These are phyloP conservation scores for Backusella tarrabulga DNA, from an alignment of 192 early-diverging fungal species.

Conservation along the genomic window DNA sequence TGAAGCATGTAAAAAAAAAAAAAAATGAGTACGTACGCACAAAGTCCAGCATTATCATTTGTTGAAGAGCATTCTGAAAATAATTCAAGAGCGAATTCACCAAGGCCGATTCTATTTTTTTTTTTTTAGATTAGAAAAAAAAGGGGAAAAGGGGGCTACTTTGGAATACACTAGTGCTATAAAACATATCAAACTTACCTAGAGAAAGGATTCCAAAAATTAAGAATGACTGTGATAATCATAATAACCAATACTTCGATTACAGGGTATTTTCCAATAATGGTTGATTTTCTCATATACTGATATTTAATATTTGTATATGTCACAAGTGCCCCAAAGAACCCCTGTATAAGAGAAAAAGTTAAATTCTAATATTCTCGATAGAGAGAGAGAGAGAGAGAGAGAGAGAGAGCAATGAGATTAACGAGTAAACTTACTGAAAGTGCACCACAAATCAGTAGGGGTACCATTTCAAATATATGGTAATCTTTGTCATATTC, in stretches of 20 bases:
- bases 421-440: conserved; percentile 49
- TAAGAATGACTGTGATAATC: conserved; percentile 64
- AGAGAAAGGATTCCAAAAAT: conserved; percentile 82
- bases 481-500: conserved; percentile 89
- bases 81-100: conserved; percentile 80
- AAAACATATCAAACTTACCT: conserved; percentile 42
- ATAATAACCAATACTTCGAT: conserved; percentile 72
- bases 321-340: conserved; percentile 82
- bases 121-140: neutral
- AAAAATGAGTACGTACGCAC: conserved; percentile 42
- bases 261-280: conserved; percentile 68
- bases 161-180: neutral
- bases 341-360: conserved; percentile 52
- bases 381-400: neutral
- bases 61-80: conserved; percentile 81
- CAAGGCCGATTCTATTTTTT: conserved; percentile 64
- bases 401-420: too few species aligned
- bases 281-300: conserved; percentile 69
- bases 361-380: neutral
- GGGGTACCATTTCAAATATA: conserved; percentile 87
- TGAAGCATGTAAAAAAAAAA: neutral
- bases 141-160: neutral
- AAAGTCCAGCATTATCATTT: conserved; percentile 51
- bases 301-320: conserved; percentile 65
- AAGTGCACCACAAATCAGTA: conserved; percentile 77